These are phyloP conservation scores for Lactarius pseudohatsudake DNA, from an alignment of 768 basidiomycete species.

Conservation along the genomic window DNA sequence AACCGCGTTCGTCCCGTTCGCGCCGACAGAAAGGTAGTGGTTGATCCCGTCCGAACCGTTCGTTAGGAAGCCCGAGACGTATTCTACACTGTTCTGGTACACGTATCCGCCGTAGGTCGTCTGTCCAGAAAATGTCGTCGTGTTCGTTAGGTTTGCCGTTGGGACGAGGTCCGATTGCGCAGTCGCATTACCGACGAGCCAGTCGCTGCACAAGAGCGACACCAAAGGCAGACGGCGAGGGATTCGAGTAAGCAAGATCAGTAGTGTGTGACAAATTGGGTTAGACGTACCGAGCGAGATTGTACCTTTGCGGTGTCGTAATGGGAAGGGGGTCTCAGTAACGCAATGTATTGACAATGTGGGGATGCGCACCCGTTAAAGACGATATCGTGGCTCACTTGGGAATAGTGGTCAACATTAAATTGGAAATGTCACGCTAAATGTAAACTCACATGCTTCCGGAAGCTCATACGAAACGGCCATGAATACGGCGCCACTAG, in stretches of 20 bases:
- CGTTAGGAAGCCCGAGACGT: conserved; percentile 66
- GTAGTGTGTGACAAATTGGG: background rate
- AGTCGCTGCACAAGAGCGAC: conserved; percentile 52
- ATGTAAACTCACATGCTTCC: conserved; percentile 47
- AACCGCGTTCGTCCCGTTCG: conserved; percentile 55
- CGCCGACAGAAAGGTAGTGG: conserved; percentile 56
- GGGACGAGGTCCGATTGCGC: conserved; percentile 43
- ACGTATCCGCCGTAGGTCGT: conserved; percentile 67
- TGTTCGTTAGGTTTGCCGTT: conserved; percentile 52
- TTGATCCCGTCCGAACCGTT: conserved; percentile 72
- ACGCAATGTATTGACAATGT: background rate
- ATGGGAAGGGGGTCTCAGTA: conserved; percentile 9
- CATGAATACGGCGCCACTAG: conserved; percentile 72
- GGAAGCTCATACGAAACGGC: conserved; percentile 74
- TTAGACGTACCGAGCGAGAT: conserved; percentile 61
- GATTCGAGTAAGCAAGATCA: background rate
- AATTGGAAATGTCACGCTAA: background rate
- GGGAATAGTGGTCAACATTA: background rate
- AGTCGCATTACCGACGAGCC: conserved; percentile 83
- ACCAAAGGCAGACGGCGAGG: background rate
- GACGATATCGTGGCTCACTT: conserved; percentile 69
- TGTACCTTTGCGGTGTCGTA: conserved; percentile 48
- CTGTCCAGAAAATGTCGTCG: conserved; percentile 58
- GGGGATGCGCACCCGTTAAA: conserved; percentile 54
- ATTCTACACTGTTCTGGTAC: conserved; percentile 67